phyloP scores from a whole-genome alignment of 2,329 filamentous ascomycete genomes.

The Berkeleyomyces basicola region DNA sequence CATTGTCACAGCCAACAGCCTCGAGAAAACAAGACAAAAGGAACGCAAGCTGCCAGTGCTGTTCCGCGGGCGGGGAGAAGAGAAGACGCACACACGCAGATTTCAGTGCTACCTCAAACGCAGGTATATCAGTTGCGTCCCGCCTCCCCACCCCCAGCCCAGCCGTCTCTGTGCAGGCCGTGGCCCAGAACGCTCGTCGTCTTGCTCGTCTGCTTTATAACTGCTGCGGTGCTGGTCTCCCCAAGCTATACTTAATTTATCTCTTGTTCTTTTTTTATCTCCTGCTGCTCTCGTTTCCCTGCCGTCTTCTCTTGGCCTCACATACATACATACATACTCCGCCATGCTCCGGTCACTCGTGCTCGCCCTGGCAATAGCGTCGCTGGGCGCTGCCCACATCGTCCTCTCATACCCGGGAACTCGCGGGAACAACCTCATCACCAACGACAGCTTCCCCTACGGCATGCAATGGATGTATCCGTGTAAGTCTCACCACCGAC shows the following conservation, averaged over 20 bases:
- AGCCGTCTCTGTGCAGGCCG: too few species aligned
- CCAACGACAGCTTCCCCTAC: constrained; percentile 63
- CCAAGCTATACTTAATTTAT: neutral
- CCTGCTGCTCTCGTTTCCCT: constrained; percentile 11
- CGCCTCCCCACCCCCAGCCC: neutral
- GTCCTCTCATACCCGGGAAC: constrained; percentile 75
- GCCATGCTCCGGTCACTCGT: constrained; percentile 32
- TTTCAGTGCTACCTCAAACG: neutral
- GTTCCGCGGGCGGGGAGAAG: too few species aligned
- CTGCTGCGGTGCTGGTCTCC: too few species aligned
- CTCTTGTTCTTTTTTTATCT: constrained; percentile 1
- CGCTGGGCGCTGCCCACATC: constrained; percentile 49
- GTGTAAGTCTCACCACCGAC: constrained; percentile 42
- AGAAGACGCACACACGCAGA: too few species aligned
- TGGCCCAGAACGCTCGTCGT: too few species aligned
- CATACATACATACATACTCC: neutral
- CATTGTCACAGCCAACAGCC: too few species aligned
- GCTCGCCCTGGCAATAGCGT: constrained; percentile 28
- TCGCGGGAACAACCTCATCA: constrained; percentile 72
- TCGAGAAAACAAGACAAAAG: too few species aligned
- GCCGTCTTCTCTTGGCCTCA: neutral
- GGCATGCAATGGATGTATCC: constrained; percentile 95
- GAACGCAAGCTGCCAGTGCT: too few species aligned
- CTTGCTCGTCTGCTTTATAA: too few species aligned
- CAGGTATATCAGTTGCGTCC: neutral